A percentile compares a stretch with the other conserved stretches of the same genome.
Evolutionary conservation across 2,329 filamentous ascomycete genomes (phyloP).

Genomic region (Volutella citrinella): DNA sequence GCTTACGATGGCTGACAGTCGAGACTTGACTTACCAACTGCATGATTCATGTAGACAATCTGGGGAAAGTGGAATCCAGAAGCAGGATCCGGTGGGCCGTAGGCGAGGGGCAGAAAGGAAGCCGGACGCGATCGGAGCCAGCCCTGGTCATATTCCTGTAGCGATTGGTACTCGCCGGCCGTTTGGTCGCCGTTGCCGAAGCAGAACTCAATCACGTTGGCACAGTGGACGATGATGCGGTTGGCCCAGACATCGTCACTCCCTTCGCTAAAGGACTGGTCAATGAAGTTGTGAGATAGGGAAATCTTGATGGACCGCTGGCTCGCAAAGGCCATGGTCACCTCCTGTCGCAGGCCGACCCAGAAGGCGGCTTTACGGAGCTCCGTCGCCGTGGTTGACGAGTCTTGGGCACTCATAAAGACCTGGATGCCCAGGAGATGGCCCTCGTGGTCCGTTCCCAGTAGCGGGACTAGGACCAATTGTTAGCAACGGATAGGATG

Average conservation of each 20-base stretch:
- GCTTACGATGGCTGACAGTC: no score
- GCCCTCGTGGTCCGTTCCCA: slow-evolving; percentile 44
- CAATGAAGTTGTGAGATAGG: slow-evolving; percentile 48
- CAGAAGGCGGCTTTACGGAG: slow-evolving; percentile 54
- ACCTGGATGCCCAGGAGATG: slow-evolving; percentile 45
- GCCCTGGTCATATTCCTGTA: slow-evolving; percentile 42
- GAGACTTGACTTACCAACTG: slow-evolving; percentile 43
- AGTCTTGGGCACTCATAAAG: slow-evolving; percentile 42
- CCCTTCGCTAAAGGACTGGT: slow-evolving; percentile 44
- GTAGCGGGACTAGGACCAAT: slow-evolving; percentile 21
- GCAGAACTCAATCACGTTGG: slow-evolving; percentile 63
- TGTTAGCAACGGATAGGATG: slow-evolving; percentile 7
- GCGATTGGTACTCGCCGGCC: slow-evolving; percentile 37
- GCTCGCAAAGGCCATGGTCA: slow-evolving; percentile 53
- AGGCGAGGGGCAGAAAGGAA: slow-evolving; percentile 54
- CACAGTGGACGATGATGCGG: slow-evolving; percentile 58
- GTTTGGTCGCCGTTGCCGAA: slow-evolving; percentile 42
- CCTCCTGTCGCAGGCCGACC: slow-evolving; percentile 57
- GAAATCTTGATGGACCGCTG: slow-evolving; percentile 46
- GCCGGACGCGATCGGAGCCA: slow-evolving; percentile 47
- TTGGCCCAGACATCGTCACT: slow-evolving; percentile 59
- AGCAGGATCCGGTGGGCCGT: slow-evolving; percentile 30
- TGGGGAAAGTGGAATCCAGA: slow-evolving; percentile 50
- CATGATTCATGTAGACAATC: slow-evolving; percentile 55
- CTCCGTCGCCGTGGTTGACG: slow-evolving; percentile 25